Percentiles rank a stretch among this genome's conserved stretches.
Evolutionary conservation across 148 eudicot genomes (phyloP).

Genomic region (Rhododendron molle): DNA sequence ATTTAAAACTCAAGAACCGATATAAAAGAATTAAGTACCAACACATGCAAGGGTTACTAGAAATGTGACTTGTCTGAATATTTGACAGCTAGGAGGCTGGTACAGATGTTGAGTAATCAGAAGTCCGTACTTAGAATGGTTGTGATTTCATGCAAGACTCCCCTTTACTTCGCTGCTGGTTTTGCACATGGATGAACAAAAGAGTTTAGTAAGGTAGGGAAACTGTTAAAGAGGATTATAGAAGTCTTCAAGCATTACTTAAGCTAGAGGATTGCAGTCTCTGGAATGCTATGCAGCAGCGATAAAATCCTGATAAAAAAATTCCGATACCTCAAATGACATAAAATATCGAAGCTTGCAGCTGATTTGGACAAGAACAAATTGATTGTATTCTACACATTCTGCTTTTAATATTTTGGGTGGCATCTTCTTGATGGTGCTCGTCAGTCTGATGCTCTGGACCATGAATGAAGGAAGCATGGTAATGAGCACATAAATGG

Average conservation of each 20-base stretch:
- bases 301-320: too few species aligned
- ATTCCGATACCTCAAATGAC: neutral
- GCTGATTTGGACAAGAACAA: neutral
- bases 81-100: neutral
- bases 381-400: neutral
- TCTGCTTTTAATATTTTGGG: neutral
- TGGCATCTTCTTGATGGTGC: neutral
- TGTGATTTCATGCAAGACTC: constrained; percentile 9
- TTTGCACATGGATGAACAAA: constrained; percentile 20
- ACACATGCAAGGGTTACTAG: neutral
- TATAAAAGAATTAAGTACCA: neutral
- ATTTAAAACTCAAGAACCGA: neutral
- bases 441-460: too few species aligned
- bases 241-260: constrained; percentile 23
- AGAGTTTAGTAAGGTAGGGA: constrained; percentile 6
- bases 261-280: constrained; percentile 46
- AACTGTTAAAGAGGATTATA: neutral
- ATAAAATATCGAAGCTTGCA: neutral
- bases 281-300: constrained; percentile 44
- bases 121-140: neutral
- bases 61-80: neutral
- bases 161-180: constrained; percentile 14
- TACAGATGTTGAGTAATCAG: neutral
- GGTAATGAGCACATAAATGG: too few species aligned
- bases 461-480: too few species aligned